These are phyloP conservation scores for Apostasia shenzhenica DNA, from an alignment of 106 monocot species.

Conservation along the genomic window DNA sequence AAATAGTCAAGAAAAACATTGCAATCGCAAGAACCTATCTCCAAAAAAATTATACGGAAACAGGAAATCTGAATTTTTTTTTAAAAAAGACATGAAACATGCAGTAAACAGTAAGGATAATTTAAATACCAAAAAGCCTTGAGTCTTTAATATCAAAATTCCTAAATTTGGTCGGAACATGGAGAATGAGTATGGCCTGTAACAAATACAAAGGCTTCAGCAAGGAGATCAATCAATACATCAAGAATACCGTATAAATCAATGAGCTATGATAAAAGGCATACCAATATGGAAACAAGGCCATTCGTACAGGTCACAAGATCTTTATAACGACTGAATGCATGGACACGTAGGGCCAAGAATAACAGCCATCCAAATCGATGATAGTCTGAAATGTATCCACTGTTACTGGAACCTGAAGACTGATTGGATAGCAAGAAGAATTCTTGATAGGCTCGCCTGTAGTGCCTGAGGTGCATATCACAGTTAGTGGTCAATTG, in stretches of 20 bases:
- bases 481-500: background rate
- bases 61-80: background rate
- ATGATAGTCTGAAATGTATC: constrained; percentile 67
- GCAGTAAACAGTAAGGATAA: background rate
- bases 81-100: background rate
- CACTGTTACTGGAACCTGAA: constrained; percentile 14
- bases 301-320: constrained; percentile 89
- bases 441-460: constrained; percentile 59
- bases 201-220: background rate
- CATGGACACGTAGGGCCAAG: constrained; percentile 70
- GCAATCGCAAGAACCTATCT: background rate
- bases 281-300: constrained; percentile 80
- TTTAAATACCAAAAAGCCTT: constrained; percentile 39
- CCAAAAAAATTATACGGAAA: no score
- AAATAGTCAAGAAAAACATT: background rate
- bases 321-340: constrained; percentile 76
- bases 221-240: no score
- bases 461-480: constrained; percentile 55
- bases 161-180: constrained; percentile 64
- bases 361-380: constrained; percentile 95
- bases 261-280: background rate
- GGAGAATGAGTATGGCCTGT: constrained; percentile 80
- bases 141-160: constrained; percentile 48
- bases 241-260: background rate
- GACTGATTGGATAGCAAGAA: constrained; percentile 35